Evolutionary conservation across 1,284 basidiomycete genomes (phyloP).

Genomic region (Microbotryum lychnidis-dioicae): DNA sequence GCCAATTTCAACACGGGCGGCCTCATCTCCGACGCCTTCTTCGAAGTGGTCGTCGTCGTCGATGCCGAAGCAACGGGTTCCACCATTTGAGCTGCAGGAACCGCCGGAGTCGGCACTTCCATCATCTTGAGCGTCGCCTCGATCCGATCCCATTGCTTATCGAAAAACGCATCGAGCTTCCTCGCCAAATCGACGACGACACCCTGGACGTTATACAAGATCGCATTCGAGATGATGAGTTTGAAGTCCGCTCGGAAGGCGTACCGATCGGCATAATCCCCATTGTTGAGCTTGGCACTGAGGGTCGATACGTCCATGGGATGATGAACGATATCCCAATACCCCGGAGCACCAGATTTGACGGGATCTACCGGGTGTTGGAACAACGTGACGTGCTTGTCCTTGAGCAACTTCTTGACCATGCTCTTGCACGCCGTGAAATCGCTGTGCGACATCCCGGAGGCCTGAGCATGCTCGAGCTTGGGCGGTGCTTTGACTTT

Average conservation of each 20-base stretch:
- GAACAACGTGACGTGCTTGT: slow-evolving; percentile 67
- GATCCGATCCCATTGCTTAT: slow-evolving; percentile 64
- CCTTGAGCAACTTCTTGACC: slow-evolving; percentile 63
- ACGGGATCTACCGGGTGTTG: slow-evolving; percentile 66
- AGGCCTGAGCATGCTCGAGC: slow-evolving; percentile 62
- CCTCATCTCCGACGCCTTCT: slow-evolving; percentile 20
- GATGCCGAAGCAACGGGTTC: neutral
- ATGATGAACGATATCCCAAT: slow-evolving; percentile 79
- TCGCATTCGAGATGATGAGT: slow-evolving; percentile 81
- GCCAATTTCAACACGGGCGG: slow-evolving; percentile 18
- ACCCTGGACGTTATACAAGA: slow-evolving; percentile 68
- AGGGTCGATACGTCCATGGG: slow-evolving; percentile 95
- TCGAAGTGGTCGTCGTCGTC: neutral
- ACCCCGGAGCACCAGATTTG: slow-evolving; percentile 42
- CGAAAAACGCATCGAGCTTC: slow-evolving; percentile 70
- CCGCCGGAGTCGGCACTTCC: slow-evolving; percentile 9
- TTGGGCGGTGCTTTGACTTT: slow-evolving; percentile 38
- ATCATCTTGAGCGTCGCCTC: slow-evolving; percentile 60
- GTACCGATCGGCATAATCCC: slow-evolving; percentile 69
- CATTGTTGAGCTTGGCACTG: slow-evolving; percentile 74
- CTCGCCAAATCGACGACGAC: slow-evolving; percentile 70
- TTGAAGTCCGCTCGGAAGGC: slow-evolving; percentile 80
- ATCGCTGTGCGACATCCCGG: slow-evolving; percentile 74
- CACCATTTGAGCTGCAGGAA: neutral
- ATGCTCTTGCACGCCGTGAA: slow-evolving; percentile 69